A percentile compares a stretch with the other conserved stretches of the same genome.
These are phyloP conservation scores for Fusarium sp. DNA, from an alignment of 2,329 filamentous ascomycete genomes.

Conservation along the genomic window DNA sequence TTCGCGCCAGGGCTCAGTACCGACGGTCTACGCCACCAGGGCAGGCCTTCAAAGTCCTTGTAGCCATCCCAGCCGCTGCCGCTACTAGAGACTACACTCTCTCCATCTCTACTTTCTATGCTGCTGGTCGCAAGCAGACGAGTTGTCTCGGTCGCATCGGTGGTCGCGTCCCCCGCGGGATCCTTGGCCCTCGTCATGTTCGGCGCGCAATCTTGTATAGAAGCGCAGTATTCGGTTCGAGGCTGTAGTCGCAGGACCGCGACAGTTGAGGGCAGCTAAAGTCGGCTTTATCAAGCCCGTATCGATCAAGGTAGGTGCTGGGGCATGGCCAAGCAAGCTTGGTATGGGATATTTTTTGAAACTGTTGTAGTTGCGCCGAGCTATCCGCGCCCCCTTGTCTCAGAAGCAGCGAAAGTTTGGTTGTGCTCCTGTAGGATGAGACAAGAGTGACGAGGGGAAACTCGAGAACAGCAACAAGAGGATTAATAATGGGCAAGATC, in stretches of 20 bases:
- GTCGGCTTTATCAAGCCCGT: constrained; percentile 20
- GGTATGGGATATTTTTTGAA: neutral
- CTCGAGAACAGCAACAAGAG: constrained; percentile 4
- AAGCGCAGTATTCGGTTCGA: neutral
- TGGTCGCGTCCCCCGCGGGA: constrained; percentile 8
- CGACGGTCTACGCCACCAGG: constrained; percentile 73
- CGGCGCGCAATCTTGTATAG: neutral
- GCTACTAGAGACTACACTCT: constrained; percentile 28
- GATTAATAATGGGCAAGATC: constrained; percentile 37
- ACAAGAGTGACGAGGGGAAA: constrained; percentile 37
- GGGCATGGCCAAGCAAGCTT: constrained; percentile 25
- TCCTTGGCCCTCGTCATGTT: constrained; percentile 21
- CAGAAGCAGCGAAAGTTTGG: constrained; percentile 11
- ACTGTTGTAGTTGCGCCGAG: neutral
- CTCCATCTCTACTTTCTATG: constrained; percentile 17
- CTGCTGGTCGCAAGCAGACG: constrained; percentile 52
- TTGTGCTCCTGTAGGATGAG: constrained; percentile 30
- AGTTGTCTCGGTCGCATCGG: constrained; percentile 51
- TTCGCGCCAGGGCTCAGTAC: constrained; percentile 51
- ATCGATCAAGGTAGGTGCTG: constrained; percentile 23
- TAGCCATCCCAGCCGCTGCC: constrained; percentile 58
- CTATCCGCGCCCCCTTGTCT: constrained; percentile 22
- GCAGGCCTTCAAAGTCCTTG: constrained; percentile 69
- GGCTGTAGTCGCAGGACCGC: neutral
- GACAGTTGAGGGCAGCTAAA: constrained; percentile 19